Evolutionary conservation across 495 filamentous ascomycete species (phyloP).

Genomic region (Acidomyces sp.): DNA sequence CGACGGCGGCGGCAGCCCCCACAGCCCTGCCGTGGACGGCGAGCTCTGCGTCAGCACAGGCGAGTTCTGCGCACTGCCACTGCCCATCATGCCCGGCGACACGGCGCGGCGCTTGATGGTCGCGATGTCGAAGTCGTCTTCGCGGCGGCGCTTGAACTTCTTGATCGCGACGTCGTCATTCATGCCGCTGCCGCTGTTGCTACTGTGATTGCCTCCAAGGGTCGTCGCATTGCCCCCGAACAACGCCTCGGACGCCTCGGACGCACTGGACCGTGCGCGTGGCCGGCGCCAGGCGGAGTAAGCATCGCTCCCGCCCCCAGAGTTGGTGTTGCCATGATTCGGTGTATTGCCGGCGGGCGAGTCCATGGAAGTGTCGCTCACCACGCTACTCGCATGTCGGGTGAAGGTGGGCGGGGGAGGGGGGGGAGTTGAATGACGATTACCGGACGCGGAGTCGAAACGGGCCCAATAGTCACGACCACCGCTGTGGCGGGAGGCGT

Average conservation of each 20-base stretch:
- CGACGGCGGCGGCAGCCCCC: constrained; percentile 48
- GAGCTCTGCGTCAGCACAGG: constrained; percentile 72
- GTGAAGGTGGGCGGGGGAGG: constrained; percentile 49
- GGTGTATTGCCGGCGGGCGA: constrained; percentile 11
- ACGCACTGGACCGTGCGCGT: constrained; percentile 11
- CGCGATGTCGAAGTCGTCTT: constrained; percentile 82
- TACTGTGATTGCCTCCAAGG: too few species aligned
- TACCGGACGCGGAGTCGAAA: too few species aligned
- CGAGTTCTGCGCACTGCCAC: constrained; percentile 68
- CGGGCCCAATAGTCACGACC: constrained; percentile 70
- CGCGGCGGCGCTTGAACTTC: constrained; percentile 65
- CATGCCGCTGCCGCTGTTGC: constrained; percentile 52
- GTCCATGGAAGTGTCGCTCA: constrained; percentile 16
- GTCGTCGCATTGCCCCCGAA: constrained; percentile 23
- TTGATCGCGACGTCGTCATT: constrained; percentile 35
- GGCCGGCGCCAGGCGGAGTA: constrained; percentile 23
- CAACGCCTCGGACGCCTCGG: constrained; percentile 12
- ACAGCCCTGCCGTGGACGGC: constrained; percentile 29
- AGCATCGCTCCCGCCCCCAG: too few species aligned
- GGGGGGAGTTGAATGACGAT: too few species aligned
- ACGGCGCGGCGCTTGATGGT: constrained; percentile 90
- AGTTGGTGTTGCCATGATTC: constrained; percentile 23
- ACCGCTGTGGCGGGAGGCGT: constrained; percentile 55
- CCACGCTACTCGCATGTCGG: constrained; percentile 23
- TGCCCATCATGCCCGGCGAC: constrained; percentile 78